These are phyloP conservation scores for Primulina eburnea DNA, from an alignment of 257 asterid species.

Conservation along the genomic window DNA sequence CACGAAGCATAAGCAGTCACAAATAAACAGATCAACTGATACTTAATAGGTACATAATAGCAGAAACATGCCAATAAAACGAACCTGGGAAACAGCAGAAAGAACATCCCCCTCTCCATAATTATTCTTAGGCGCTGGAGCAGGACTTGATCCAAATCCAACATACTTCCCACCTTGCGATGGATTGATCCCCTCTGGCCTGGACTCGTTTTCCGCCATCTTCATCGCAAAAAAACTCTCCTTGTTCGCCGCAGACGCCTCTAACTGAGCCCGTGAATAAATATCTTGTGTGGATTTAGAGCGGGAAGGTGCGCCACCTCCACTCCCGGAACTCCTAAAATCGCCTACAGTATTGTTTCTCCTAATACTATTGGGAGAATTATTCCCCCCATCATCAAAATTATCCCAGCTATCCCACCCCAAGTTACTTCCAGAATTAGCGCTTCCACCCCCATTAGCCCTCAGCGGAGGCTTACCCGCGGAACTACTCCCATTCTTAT, in stretches of 20 bases:
- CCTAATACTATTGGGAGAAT: constrained; percentile 42
- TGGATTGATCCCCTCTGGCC: constrained; percentile 85
- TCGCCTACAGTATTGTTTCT: constrained; percentile 79
- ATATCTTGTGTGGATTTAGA: constrained; percentile 70
- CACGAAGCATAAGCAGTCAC: not conserved
- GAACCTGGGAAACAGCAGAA: constrained; percentile 74
- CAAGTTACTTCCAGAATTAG: constrained; percentile 38
- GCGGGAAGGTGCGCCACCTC: constrained; percentile 54
- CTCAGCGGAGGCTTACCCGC: constrained; percentile 58
- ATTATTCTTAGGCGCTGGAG: constrained; percentile 41
- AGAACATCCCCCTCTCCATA: constrained; percentile 65
- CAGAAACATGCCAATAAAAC: not conserved
- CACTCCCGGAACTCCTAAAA: constrained; percentile 57
- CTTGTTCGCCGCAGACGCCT: constrained; percentile 83
- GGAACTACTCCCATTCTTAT: constrained; percentile 14
- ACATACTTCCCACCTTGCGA: constrained; percentile 95
- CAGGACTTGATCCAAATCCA: constrained; percentile 76
- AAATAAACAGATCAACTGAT: not conserved
- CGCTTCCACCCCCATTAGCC: constrained; percentile 35
- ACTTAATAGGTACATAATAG: not conserved
- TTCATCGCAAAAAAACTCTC: constrained; percentile 63
- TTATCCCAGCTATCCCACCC: constrained; percentile 96
- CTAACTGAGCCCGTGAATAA: constrained; percentile 53
- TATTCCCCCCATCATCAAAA: constrained; percentile 50
- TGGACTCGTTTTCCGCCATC: constrained; percentile 62